Evolutionary conservation across 768 basidiomycete species (phyloP).

Genomic region (Kwoniella mangroviensis): DNA sequence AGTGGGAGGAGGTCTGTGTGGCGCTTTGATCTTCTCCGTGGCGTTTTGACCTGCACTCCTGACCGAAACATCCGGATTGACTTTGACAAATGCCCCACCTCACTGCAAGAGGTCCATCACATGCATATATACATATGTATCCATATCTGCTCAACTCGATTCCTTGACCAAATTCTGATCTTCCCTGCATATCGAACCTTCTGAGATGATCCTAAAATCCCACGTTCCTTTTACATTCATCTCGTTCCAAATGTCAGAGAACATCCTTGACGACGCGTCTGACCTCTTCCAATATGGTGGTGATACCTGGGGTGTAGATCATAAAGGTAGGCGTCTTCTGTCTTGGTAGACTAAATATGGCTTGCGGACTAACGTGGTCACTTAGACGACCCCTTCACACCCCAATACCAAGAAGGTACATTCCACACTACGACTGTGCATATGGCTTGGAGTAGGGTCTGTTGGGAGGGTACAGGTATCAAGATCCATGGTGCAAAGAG

Average conservation of each 20-base stretch:
- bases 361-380: neutral
- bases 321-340: conserved; percentile 6
- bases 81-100: too few species aligned
- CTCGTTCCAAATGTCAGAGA: conserved; percentile 1
- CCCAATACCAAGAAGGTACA: conserved; percentile 19
- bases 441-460: conserved; percentile 20
- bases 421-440: conserved; percentile 25
- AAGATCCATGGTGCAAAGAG: conserved; percentile 23
- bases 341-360: too few species aligned
- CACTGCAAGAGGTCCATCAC: too few species aligned
- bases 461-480: conserved; percentile 27
- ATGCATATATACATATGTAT: neutral
- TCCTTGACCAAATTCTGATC: neutral
- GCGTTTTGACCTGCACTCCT: neutral
- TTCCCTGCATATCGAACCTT: neutral
- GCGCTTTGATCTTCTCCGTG: neutral
- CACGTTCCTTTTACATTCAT: neutral
- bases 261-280: conserved; percentile 19
- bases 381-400: conserved; percentile 10
- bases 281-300: conserved; percentile 15
- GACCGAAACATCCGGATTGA: neutral
- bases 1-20: neutral
- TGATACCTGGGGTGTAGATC: conserved; percentile 21
- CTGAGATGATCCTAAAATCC: too few species aligned
- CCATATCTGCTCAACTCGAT: too few species aligned